Conservation (phyloP, 805 yeast genomes). For the Zygoascus bituminiphila region DNA sequence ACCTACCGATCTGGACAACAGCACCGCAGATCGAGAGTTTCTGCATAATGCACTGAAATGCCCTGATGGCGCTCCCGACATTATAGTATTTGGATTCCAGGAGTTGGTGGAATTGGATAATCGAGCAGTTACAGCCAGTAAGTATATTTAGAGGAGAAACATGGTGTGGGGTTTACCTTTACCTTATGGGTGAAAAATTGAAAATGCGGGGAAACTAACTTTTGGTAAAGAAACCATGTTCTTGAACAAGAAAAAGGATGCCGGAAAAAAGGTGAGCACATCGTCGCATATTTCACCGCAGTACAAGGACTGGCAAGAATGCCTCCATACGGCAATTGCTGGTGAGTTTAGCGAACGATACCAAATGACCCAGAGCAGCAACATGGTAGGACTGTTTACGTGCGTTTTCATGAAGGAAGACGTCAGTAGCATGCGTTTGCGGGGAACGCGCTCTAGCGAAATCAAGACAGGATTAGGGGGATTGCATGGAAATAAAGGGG, state of each 20-base stretch:
- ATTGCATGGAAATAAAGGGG: conserved; percentile 69
- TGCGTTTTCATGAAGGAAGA: conserved; percentile 57
- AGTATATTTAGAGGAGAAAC: too few species aligned
- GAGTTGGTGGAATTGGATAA: conserved; percentile 84
- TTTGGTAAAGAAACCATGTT: conserved; percentile 6
- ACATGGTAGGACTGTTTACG: conserved; percentile 76
- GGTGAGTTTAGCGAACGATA: conserved; percentile 33
- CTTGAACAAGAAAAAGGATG: conserved; percentile 45
- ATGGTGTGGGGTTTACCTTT: too few species aligned
- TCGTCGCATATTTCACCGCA: conserved; percentile 23
- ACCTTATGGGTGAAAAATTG: too few species aligned
- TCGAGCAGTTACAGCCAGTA: conserved; percentile 66
- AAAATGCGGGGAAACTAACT: not conserved
- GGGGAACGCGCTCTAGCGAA: conserved; percentile 58
- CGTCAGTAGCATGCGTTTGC: conserved; percentile 40
- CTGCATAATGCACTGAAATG: conserved; percentile 9
- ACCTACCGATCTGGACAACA: conserved; percentile 25
- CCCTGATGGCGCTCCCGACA: conserved; percentile 40
- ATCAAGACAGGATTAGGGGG: conserved; percentile 95
- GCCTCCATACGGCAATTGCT: conserved; percentile 19
- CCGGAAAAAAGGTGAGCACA: conserved; percentile 36
- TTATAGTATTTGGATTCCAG: conserved; percentile 78
- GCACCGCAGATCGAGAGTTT: conserved; percentile 16
- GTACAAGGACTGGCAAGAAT: conserved; percentile 29
- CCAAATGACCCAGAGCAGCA: conserved; percentile 61